These are phyloP conservation scores for Calonectria pauciramosa DNA, from an alignment of 2,329 filamentous ascomycete species.

Conservation along the genomic window DNA sequence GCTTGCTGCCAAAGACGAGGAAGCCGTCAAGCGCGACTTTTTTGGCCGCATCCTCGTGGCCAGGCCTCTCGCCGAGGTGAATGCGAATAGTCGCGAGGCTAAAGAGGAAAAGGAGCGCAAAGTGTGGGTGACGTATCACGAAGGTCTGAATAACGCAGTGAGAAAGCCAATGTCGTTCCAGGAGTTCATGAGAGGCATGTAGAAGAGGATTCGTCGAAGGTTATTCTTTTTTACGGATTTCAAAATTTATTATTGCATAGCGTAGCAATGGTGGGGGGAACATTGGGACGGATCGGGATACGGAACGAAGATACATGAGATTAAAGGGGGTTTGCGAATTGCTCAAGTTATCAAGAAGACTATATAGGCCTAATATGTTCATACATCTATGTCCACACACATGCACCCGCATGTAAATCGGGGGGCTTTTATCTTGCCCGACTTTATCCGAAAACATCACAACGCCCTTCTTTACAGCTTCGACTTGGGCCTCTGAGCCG, in stretches of 20 bases:
- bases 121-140: slow-evolving; percentile 91
- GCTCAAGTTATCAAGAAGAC: slow-evolving; percentile 9
- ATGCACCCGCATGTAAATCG: background rate
- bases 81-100: slow-evolving; percentile 53
- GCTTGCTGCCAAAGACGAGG: slow-evolving; percentile 48
- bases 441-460: background rate
- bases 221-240: background rate
- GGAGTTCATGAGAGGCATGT: slow-evolving; percentile 81
- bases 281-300: background rate
- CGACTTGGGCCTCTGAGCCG: slow-evolving; percentile 64
- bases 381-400: slow-evolving; percentile 32
- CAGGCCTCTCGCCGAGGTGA: slow-evolving; percentile 55
- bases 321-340: background rate
- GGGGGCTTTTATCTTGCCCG: background rate
- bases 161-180: slow-evolving; percentile 86
- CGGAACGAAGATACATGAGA: background rate
- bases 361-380: slow-evolving; percentile 33
- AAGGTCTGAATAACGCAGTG: slow-evolving; percentile 93
- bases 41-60: slow-evolving; percentile 80
- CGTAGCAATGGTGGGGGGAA: background rate
- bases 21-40: slow-evolving; percentile 80
- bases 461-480: slow-evolving; percentile 59
- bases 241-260: background rate
- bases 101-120: slow-evolving; percentile 65
- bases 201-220: slow-evolving; percentile 24